phyloP scores from a whole-genome alignment of 2,329 filamentous ascomycete genomes.

The Alternaria sp. region DNA sequence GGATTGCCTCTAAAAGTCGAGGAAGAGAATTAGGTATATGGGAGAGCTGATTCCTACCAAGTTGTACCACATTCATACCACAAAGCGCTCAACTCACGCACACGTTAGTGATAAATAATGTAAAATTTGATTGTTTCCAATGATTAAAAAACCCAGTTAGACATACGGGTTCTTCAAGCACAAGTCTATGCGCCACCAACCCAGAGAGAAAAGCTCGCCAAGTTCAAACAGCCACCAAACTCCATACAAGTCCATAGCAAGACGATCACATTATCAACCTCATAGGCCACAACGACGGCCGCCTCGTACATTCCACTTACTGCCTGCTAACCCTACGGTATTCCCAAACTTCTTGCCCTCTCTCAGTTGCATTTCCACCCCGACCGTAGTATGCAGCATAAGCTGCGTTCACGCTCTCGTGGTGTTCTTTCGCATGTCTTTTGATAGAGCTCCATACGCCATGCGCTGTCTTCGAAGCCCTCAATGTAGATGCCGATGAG shows the following conservation, averaged over 20 bases:
- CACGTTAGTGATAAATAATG: background rate
- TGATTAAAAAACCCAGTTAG: background rate
- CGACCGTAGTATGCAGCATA: constrained; percentile 35
- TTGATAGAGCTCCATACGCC: constrained; percentile 29
- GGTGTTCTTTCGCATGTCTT: constrained; percentile 31
- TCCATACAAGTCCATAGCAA: background rate
- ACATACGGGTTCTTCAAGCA: background rate
- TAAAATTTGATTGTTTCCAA: background rate
- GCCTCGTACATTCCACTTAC: background rate
- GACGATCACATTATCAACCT: background rate
- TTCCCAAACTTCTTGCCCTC: constrained; percentile 25
- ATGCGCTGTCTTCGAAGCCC: constrained; percentile 11
- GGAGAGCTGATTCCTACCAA: no score
- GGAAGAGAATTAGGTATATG: no score
- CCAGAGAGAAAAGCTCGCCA: background rate
- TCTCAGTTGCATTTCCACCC: background rate
- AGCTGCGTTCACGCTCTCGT: constrained; percentile 30
- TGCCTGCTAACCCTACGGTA: constrained; percentile 23
- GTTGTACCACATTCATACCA: no score
- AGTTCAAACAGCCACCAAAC: background rate
- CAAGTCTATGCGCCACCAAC: background rate
- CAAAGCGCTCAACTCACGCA: background rate
- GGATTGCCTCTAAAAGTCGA: no score
- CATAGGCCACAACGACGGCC: background rate
- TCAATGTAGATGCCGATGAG: constrained; percentile 1